Evolutionary conservation across 129 eudicot species (phyloP).

Genomic region (Helianthus annuus): DNA sequence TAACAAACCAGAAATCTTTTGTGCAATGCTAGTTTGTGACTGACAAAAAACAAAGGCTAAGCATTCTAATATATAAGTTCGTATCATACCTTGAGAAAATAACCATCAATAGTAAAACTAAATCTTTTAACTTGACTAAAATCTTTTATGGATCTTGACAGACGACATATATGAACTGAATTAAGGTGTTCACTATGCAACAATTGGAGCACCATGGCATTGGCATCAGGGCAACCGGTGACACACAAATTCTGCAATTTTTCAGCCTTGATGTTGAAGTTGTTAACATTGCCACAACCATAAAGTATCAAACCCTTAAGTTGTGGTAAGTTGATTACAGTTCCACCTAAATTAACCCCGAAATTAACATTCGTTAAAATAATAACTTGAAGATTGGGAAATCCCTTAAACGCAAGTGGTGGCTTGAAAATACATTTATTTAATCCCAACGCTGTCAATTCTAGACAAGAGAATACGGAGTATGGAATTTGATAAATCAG

Average conservation of each 20-base stretch:
- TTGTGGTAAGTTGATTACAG: constrained; percentile 16
- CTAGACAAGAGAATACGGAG: too few species aligned
- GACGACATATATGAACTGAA: background rate
- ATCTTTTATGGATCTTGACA: background rate
- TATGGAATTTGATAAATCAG: too few species aligned
- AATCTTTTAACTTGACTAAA: background rate
- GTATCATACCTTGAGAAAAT: constrained; percentile 16
- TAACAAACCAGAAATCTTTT: background rate
- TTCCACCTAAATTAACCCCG: constrained; percentile 4
- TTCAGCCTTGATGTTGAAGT: constrained; percentile 17
- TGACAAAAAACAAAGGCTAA: background rate
- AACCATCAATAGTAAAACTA: background rate
- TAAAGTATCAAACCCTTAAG: background rate
- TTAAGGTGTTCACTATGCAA: background rate
- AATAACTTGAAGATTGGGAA: constrained; percentile 3
- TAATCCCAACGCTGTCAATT: too few species aligned
- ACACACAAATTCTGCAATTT: background rate
- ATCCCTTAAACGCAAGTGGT: too few species aligned
- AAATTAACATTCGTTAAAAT: background rate
- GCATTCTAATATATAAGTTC: background rate
- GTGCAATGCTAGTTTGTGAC: background rate
- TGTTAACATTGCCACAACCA: constrained; percentile 3
- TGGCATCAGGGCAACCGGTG: constrained; percentile 13
- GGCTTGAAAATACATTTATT: too few species aligned
- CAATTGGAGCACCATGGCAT: background rate